phyloP scores from a whole-genome alignment of 2,329 filamentous ascomycete genomes.

The Penicillium sp. region DNA sequence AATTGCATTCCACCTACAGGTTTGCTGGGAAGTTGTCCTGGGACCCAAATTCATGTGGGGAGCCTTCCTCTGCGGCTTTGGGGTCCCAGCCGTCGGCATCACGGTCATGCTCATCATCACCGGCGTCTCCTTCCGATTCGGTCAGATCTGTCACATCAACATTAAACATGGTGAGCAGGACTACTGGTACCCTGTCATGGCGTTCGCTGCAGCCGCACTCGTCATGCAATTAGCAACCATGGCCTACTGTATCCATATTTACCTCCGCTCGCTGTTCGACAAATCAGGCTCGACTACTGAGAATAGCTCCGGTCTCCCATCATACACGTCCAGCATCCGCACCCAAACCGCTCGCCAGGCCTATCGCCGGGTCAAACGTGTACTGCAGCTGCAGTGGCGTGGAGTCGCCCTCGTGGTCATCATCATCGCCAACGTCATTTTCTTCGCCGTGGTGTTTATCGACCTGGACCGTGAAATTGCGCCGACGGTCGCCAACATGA shows the following conservation, averaged over 20 bases:
- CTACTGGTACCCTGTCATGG: slow-evolving; percentile 86
- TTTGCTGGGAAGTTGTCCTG: slow-evolving; percentile 93
- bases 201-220: slow-evolving; percentile 72
- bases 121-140: slow-evolving; percentile 92
- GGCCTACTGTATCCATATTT: slow-evolving; percentile 91
- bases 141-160: slow-evolving; percentile 90
- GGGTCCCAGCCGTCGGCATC: slow-evolving; percentile 73
- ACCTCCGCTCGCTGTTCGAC: slow-evolving; percentile 78
- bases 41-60: slow-evolving; percentile 87
- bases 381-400: slow-evolving; percentile 90
- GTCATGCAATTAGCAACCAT: slow-evolving; percentile 83
- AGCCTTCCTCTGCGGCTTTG: slow-evolving; percentile 78
- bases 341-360: slow-evolving; percentile 84
- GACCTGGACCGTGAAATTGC: slow-evolving; percentile 74
- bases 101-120: slow-evolving; percentile 76
- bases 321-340: slow-evolving; percentile 71
- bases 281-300: slow-evolving; percentile 59
- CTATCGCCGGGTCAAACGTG: slow-evolving; percentile 79
- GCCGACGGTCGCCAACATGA: slow-evolving; percentile 53
- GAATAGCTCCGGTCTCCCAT: slow-evolving; percentile 67
- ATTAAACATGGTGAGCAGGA: slow-evolving; percentile 76
- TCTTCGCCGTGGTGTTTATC: slow-evolving; percentile 89
- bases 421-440: slow-evolving; percentile 86
- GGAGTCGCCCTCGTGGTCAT: slow-evolving; percentile 86
- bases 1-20: slow-evolving; percentile 90